Evolutionary conservation across 306 rosid genomes (phyloP), one percentile per base, ranked within the genome.

Genomic region (Pyrus betulifolia): DNA sequence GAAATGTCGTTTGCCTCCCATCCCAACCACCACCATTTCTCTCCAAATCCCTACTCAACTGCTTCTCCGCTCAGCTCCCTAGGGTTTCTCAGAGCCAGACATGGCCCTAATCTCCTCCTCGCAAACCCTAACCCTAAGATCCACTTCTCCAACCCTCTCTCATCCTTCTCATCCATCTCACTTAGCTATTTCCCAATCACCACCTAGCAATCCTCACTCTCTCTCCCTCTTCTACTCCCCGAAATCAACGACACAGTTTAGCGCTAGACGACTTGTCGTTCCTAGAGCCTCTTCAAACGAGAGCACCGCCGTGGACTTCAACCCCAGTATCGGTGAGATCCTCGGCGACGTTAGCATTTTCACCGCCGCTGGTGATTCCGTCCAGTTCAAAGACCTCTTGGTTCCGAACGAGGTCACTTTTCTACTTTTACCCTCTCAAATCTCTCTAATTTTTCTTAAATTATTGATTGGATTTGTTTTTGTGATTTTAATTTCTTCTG

Each of bases 371-470:
- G 97, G 96, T 40, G 89, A 91, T 8, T 80, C 87, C 33, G 87
- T 91, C 69, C 44, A 44, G 79, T 91, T 93, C 85, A 86, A 83
- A 75, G 84, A 88, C 68, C 94, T 91, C 31, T 88, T 90, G 97
- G 91, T 89, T 76, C 92, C 85, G 78, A 76, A 79, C 49, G 81
- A 92, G 91, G 97, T 91, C 8, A 60, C 2, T 21, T 17, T 14
- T 27, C 61, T 71, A 27, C 35, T 27, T 61, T 25, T 25, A 0
- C 33, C 35, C 66, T 11, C 19, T 19, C 5, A 18, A 25, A 28
- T 30, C 6, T 33, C 17, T 25, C 14, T 22, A 35, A 33, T 0
- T 8, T 72, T 5, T 22, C 57, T 33, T 4, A n/a, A 21, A 13
- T 40, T 10, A 1, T 35, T 6, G 45, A 14, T 11, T 40, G 1